A percentile compares a stretch with the other conserved stretches of the same genome.
Conservation (phyloP, 768 basidiomycete species). For the Asterophora lycoperdoides region DNA sequence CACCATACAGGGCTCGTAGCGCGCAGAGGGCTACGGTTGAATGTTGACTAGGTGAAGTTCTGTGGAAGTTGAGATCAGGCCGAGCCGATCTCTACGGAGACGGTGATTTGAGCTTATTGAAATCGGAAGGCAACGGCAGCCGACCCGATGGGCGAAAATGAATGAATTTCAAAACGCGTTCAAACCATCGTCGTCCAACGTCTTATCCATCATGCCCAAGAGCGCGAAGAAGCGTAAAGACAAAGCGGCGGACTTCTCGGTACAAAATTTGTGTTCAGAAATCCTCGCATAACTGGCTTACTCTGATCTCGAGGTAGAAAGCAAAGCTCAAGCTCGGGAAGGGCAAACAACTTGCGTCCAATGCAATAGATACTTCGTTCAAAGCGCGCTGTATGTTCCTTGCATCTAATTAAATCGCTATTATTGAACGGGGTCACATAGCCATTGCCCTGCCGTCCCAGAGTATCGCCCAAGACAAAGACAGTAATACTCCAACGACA, state of each 20-base stretch:
- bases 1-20: too few species aligned
- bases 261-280: constrained; percentile 24
- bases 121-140: neutral
- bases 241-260: constrained; percentile 84
- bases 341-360: constrained; percentile 75
- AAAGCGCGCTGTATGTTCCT: constrained; percentile 80
- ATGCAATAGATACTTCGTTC: constrained; percentile 95
- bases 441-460: constrained; percentile 90
- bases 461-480: constrained; percentile 60
- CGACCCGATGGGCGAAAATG: neutral
- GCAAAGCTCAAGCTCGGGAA: constrained; percentile 95
- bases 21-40: too few species aligned
- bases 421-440: constrained; percentile 25
- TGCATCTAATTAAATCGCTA: neutral
- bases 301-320: constrained; percentile 54
- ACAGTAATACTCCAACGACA: constrained; percentile 61
- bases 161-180: too few species aligned
- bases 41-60: neutral
- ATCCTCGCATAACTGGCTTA: neutral
- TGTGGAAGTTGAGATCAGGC: too few species aligned
- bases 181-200: too few species aligned
- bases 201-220: constrained; percentile 62
- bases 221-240: constrained; percentile 83
- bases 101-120: neutral
- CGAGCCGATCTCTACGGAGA: too few species aligned